Base-by-base conservation (phyloP, 2,329 filamentous ascomycete genomes). In the Aspergillus awamori region DNA sequence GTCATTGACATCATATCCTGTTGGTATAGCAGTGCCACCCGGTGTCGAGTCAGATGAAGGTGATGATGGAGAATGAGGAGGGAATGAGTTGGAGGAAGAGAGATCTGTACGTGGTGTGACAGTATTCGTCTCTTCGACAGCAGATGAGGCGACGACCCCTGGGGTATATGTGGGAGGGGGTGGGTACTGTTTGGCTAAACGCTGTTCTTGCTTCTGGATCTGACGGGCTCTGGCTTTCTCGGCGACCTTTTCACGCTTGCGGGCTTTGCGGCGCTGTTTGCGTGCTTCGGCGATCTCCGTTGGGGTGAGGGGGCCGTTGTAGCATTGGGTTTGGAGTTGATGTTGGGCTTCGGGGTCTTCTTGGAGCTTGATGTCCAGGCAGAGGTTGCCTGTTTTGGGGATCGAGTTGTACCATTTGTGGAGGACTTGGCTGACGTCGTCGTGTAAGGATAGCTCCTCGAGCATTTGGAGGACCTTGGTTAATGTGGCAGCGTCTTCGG, bases 381-480 rank as follows among this genome's bases (percentile, higher is more conserved):
- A 36, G 4, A 72, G 64, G 24, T 54, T 67, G 8, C 54, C 49
- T 8, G 51, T 39, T 7, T 28, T 45, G 22, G 53, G 36, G 15
- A 30, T 33, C 24, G 41, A 5, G 30, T 24, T 59, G 39, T 71
- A 71, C 78, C 77, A 80, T 43, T 66, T 59, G 8, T 69, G 70
- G 22, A 81, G 71, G 8, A 77, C 70, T 41, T 76, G 74, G 59
- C 81, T 82, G 22, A 83, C 81, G 65, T 84, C 80, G 52, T 76
- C 78, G 65, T 83, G 79, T 58, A 74, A 78, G 45, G 81, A 78
- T 24, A 86, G 70, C 11, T 77, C 71, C 56, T 87, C 82, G 8
- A 89, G 72, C 62, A 84, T 86, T 1, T 75, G 75, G 10, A 83
- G 78, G 8, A 88, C 80, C 52, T 82, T 80, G 1, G 74, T 70